A percentile compares a stretch with the other conserved stretches of the same genome.
These are phyloP conservation scores for Beta macrorhiza DNA, from an alignment of 179 eudicot genomes.

Conservation along the genomic window DNA sequence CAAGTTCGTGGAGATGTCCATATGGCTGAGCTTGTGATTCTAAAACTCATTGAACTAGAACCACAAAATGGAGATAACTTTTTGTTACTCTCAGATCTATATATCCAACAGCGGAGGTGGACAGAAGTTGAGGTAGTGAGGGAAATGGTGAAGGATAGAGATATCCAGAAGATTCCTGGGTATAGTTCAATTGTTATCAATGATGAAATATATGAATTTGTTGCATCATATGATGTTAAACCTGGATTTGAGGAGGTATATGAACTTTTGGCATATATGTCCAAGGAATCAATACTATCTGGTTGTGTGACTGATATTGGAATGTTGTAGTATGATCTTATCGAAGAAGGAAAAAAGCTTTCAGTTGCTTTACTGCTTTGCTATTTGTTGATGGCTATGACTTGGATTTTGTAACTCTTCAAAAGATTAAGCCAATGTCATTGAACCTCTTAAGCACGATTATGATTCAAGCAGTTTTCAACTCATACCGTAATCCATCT, in stretches of 20 bases:
- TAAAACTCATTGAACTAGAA: slow-evolving; percentile 37
- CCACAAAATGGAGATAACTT: slow-evolving; percentile 39
- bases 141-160: slow-evolving; percentile 31
- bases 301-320: slow-evolving; percentile 18
- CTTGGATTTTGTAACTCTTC: background rate
- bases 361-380: background rate
- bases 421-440: background rate
- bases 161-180: slow-evolving; percentile 37
- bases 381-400: background rate
- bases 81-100: slow-evolving; percentile 29
- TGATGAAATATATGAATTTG: slow-evolving; percentile 30
- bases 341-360: background rate
- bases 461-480: background rate
- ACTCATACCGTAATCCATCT: background rate
- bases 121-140: slow-evolving; percentile 30
- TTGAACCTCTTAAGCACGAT: background rate
- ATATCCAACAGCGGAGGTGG: slow-evolving; percentile 34
- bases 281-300: slow-evolving; percentile 17
- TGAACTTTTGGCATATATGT: slow-evolving; percentile 24
- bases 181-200: slow-evolving; percentile 40
- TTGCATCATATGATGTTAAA: slow-evolving; percentile 31
- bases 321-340: slow-evolving; percentile 18
- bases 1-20: slow-evolving; percentile 20
- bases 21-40: slow-evolving; percentile 31
- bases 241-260: slow-evolving; percentile 29